Evolutionary conservation across 306 rosid genomes (phyloP).

Genomic region (Prinsepia uniflora): DNA sequence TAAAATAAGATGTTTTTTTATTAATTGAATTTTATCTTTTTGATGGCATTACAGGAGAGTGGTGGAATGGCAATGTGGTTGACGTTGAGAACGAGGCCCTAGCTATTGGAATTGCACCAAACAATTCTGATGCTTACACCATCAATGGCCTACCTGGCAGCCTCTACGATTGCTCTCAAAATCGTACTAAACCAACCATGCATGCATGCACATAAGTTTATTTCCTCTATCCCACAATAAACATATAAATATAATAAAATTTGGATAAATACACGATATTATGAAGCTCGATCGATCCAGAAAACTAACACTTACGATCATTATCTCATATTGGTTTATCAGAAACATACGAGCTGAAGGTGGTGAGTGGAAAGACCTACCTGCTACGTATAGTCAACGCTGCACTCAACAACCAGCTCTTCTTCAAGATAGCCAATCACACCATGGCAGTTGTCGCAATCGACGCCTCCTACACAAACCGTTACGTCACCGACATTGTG

Average conservation of each 20-base stretch:
- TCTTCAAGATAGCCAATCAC: constrained; percentile 63
- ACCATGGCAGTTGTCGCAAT: constrained; percentile 54
- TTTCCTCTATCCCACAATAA: background rate
- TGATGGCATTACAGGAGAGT: constrained; percentile 47
- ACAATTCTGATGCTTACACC: constrained; percentile 43
- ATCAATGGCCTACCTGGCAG: constrained; percentile 69
- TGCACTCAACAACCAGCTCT: constrained; percentile 57
- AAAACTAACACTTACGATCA: too few relatives aligned
- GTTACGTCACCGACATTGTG: constrained; percentile 39
- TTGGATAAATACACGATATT: too few relatives aligned
- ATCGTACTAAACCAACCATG: constrained; percentile 24
- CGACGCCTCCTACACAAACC: constrained; percentile 53
- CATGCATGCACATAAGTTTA: background rate
- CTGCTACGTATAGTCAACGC: constrained; percentile 57
- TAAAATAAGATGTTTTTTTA: background rate
- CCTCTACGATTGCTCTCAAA: constrained; percentile 43
- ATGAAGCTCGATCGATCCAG: too few relatives aligned
- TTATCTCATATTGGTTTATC: background rate
- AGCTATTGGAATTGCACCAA: constrained; percentile 20
- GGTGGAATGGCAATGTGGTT: constrained; percentile 60
- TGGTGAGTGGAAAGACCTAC: constrained; percentile 48
- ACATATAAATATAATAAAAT: too few relatives aligned
- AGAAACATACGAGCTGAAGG: constrained; percentile 35
- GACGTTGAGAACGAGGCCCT: constrained; percentile 33
- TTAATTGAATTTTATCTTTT: background rate